Evolutionary conservation across 169 alveolate species (phyloP), one percentile per base, ranked within the genome.

Genomic region (Fabrea salina): DNA sequence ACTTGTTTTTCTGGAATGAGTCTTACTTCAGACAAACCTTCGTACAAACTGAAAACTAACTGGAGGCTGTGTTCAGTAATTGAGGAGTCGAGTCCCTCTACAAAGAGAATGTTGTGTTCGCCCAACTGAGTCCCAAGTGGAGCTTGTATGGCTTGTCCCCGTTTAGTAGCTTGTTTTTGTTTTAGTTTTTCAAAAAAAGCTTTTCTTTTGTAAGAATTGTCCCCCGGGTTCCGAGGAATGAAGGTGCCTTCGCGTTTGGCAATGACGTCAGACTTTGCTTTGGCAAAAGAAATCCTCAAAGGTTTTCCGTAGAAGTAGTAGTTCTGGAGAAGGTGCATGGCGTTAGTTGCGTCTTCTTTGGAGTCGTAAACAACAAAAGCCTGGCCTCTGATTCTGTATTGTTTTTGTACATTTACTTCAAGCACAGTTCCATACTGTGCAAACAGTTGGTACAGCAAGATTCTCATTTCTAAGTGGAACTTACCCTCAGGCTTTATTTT

Each of bases 311-410:
- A 53, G 41, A 75, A 44, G 33, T 51, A 39, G 32, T 75, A 70
- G 32, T 75, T 75, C 33, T 75, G 82, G 22, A 75, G 50, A 37
- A 39, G 53, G 32, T 57, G 43, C 82, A 51, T 75, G 13, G 82
- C 82, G 5, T 66, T 61, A 25, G 47, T 37, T 0, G 82, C 75
- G 33, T 75, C 82, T 37, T 75, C 53, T 75, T 75, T 75, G 4
- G 56, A 13, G 80, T 66, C 75, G 77, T 32, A 75, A 53, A 75
- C 77, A n/a, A 75, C 76, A 53, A 75, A 75, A 4, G 78, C 82
- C 53, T 75, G 82, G 3, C 82, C 82, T 32, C 82, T 50, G 50
- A 66, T 66, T n/a, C 82, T 72, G 25, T 61, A 70, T 50, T 66
- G 78, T 8, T 39, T 16, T 70, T 61, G 47, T 11, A 37, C 53